A percentile compares a stretch with the other conserved stretches of the same genome.
These are phyloP conservation scores for Phytopythium sindhum DNA, from an alignment of 352 stramenopile genomes.

Conservation along the genomic window DNA sequence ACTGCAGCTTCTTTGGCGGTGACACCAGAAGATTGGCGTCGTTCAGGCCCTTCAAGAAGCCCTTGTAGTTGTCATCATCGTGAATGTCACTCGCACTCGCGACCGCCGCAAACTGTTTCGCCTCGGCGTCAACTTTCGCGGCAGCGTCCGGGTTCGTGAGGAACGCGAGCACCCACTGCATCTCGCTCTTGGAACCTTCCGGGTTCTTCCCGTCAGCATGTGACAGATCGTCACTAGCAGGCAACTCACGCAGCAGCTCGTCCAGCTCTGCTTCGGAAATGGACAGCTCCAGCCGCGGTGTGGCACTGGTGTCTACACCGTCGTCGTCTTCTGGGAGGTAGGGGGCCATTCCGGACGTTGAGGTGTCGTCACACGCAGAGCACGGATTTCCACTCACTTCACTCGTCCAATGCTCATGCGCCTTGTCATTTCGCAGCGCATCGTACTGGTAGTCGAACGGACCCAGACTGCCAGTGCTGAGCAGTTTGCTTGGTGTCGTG, in stretches of 20 bases:
- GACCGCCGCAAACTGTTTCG: conserved; percentile 45
- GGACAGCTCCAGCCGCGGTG: conserved; percentile 48
- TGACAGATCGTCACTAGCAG: not conserved
- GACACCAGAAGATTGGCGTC: conserved; percentile 43
- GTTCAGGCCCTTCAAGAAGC: conserved; percentile 55
- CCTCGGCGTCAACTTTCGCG: conserved; percentile 43
- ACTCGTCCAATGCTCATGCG: not conserved
- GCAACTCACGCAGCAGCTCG: conserved; percentile 39
- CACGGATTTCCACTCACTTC: not conserved
- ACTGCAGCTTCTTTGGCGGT: conserved; percentile 9
- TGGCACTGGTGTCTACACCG: conserved; percentile 7
- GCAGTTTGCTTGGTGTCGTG: not conserved
- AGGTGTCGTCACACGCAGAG: not conserved
- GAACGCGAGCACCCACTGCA: conserved; percentile 76
- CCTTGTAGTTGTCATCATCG: conserved; percentile 74
- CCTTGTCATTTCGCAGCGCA: not conserved
- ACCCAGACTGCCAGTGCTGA: not conserved
- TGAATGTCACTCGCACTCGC: conserved; percentile 19
- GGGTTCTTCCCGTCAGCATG: conserved; percentile 11
- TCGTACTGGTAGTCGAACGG: not conserved
- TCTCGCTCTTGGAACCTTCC: conserved; percentile 27
- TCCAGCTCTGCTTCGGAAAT: conserved; percentile 58
- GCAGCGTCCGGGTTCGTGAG: conserved; percentile 45
- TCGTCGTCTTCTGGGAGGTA: not conserved
- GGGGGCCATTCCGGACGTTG: not conserved